Evolutionary conservation across 1,139 yeast species (phyloP).

Genomic region (Magnusiomyces paraingens): DNA sequence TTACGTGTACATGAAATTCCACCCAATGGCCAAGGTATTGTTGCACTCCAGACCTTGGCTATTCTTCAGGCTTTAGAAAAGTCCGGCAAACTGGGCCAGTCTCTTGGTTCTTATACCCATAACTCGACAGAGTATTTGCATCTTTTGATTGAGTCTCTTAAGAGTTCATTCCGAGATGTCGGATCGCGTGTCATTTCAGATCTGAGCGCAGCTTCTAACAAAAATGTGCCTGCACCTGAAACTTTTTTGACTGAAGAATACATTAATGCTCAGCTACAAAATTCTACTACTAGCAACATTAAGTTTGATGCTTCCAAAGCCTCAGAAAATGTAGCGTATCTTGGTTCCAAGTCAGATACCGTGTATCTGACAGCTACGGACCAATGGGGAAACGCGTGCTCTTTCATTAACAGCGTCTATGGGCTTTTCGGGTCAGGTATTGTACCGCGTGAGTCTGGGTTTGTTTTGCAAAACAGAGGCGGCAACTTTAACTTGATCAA

Average conservation of each 20-base stretch:
- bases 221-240: slow-evolving; percentile 27
- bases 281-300: background rate
- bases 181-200: slow-evolving; percentile 39
- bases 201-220: slow-evolving; percentile 51
- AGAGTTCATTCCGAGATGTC: slow-evolving; percentile 68
- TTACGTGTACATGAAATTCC: slow-evolving; percentile 65
- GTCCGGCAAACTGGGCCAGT: slow-evolving; percentile 38
- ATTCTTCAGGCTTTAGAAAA: slow-evolving; percentile 48
- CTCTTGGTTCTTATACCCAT: slow-evolving; percentile 44
- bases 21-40: slow-evolving; percentile 76
- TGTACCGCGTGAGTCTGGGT: slow-evolving; percentile 60
- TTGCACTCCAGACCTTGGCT: slow-evolving; percentile 65
- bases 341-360: slow-evolving; percentile 59
- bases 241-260: slow-evolving; percentile 37
- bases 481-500: slow-evolving; percentile 62
- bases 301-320: slow-evolving; percentile 40
- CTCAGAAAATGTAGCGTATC: slow-evolving; percentile 34
- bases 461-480: slow-evolving; percentile 71
- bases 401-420: slow-evolving; percentile 72
- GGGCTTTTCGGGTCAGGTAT: slow-evolving; percentile 69
- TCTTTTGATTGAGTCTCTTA: slow-evolving; percentile 59
- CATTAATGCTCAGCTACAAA: slow-evolving; percentile 43
- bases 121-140: slow-evolving; percentile 71
- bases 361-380: slow-evolving; percentile 70
- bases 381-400: slow-evolving; percentile 70